Percentiles rank a stretch among this genome's conserved stretches.
Evolutionary conservation across 352 stramenopile genomes (phyloP).

Genomic region (Pythium aquatile): DNA sequence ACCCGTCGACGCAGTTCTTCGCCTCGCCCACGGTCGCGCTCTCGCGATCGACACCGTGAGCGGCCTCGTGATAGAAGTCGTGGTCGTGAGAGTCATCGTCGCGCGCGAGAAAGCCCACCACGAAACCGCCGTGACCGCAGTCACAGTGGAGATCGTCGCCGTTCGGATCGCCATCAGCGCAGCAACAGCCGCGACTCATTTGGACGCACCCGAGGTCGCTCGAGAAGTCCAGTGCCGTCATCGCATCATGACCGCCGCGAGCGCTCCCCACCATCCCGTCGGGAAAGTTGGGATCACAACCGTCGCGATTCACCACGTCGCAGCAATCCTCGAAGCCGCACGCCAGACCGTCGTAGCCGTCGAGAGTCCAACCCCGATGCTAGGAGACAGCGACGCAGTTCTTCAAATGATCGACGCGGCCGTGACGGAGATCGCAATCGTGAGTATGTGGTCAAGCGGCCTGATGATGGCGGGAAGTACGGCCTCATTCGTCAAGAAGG

Average conservation of each 20-base stretch:
- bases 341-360: conserved; percentile 7
- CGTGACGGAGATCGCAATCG: conserved; percentile 12
- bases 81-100: not conserved
- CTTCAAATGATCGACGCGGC: not conserved
- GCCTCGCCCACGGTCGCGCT: conserved; percentile 3
- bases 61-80: not conserved
- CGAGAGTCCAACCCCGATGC: conserved; percentile 1
- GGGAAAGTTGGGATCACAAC: not conserved
- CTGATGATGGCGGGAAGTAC: conserved; percentile 49
- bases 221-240: not conserved
- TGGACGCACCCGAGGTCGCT: not conserved
- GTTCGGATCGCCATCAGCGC: not conserved
- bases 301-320: not conserved
- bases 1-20: not conserved
- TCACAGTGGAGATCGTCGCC: not conserved
- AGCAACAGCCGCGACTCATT: conserved; percentile 4
- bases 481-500: conserved; percentile 57
- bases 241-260: not conserved
- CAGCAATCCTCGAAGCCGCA: not conserved
- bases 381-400: conserved; percentile 10
- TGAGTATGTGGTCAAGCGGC: conserved; percentile 29
- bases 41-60: not conserved
- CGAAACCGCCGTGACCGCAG: not conserved
- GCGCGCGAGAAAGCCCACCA: not conserved
- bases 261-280: not conserved